Evolutionary conservation across 305 asterid species (phyloP), one percentile per base, ranked within the genome.

Genomic region (Rubia peregrina): DNA sequence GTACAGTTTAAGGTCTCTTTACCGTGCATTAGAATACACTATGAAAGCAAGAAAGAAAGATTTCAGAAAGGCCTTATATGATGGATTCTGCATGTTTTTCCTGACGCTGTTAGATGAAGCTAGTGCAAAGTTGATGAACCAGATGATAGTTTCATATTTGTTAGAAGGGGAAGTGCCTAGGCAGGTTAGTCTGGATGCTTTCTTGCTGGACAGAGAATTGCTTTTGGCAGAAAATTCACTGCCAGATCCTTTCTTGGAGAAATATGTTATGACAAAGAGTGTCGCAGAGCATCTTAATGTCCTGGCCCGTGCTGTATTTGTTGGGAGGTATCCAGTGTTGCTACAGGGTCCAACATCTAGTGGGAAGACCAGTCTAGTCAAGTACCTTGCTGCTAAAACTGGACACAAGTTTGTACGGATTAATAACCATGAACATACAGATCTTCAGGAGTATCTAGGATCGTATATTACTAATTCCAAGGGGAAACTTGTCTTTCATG

Each of bases 321-420:
- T 87, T 65, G 82, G 90, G 78, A 86, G 91, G 76, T 92, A 91
- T 83, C 98, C 99, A 0, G 96, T 91, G 61, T 87, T 95, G 70
- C 83, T 95, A 79, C 99, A 95, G 84, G 99, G 99, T 42, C 99
- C 98, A 60, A 95, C 99, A 7, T 95, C 99, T 75, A 95, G 99
- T 81, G 99, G 99, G 68, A 95, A 95, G 85, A 95, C 99, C 70
- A 95, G 99, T 83, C 90, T 95, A 74, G 97, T 95, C 75, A 77
- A 87, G 85, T 88, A 76, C 89, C 94, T 95, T 78, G 96, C 99
- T 56, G 80, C 85, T 62, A 76, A 69, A 71, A 90, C 97, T 73
- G 96, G 94, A 74, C 93, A 85, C 77, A 87, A 95, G 72, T 91
- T 95, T 86, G 92, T 95, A 51, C 83, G 99, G 78, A 90, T 95